These are phyloP conservation scores for Plantago major DNA, from an alignment of 257 asterid genomes.

Conservation along the genomic window DNA sequence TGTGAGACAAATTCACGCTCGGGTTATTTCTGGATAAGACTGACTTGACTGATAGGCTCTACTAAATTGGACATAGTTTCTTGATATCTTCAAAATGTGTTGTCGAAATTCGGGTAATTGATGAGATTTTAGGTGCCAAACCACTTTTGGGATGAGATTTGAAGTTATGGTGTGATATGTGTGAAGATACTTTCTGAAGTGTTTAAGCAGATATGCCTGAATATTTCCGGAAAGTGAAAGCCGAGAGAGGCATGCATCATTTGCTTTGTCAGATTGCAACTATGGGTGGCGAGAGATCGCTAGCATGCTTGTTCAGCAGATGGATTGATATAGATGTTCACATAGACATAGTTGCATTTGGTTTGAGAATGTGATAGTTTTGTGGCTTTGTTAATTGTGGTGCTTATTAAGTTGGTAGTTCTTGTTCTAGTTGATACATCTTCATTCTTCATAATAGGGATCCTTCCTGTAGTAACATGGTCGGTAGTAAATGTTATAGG, in stretches of 20 bases:
- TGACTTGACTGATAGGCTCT: neutral
- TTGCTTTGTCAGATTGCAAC: neutral
- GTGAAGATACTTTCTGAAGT: neutral
- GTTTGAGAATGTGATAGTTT: neutral
- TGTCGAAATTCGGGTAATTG: neutral
- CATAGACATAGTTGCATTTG: neutral
- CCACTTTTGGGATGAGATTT: neutral
- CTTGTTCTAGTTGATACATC: too few relatives aligned
- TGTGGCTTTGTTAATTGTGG: neutral
- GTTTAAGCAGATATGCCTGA: neutral
- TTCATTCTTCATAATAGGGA: too few relatives aligned
- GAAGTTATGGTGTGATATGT: neutral
- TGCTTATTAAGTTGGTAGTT: too few relatives aligned
- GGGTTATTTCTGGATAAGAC: neutral
- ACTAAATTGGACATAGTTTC: neutral
- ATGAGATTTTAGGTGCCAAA: neutral
- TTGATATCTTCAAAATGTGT: neutral
- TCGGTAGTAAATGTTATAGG: too few relatives aligned
- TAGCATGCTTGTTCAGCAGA: too few relatives aligned
- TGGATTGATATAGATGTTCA: neutral
- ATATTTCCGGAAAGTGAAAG: neutral
- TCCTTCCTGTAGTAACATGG: too few relatives aligned
- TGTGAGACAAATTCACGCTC: neutral
- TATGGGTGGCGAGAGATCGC: neutral
- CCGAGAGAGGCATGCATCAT: neutral